Percentiles rank a stretch among this genome's conserved stretches.
Evolutionary conservation across 495 filamentous ascomycete species (phyloP).

Genomic region (Neurospora tetrasperma): DNA sequence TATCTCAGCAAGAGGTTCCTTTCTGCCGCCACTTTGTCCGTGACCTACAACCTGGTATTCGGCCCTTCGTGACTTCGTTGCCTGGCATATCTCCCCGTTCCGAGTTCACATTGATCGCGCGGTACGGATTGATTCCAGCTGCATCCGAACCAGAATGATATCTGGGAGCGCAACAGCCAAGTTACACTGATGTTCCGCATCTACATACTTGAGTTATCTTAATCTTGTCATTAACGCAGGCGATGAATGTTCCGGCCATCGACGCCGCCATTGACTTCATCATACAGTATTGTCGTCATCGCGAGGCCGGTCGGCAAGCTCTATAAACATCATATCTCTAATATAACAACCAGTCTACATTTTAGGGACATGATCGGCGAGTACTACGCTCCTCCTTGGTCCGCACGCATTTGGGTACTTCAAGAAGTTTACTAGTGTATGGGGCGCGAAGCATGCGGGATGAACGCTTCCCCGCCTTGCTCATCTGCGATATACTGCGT

Average conservation of each 20-base stretch:
- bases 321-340: not conserved
- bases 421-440: not conserved
- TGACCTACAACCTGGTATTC: not conserved
- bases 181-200: not conserved
- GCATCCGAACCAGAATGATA: not conserved
- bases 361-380: not conserved
- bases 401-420: not conserved
- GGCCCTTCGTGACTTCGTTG: not conserved
- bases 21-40: not conserved
- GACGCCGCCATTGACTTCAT: not conserved
- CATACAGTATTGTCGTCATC: not conserved
- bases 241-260: not conserved
- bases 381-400: not conserved
- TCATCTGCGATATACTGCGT: not conserved
- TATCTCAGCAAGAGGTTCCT: not conserved
- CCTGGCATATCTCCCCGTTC: not conserved
- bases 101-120: not conserved
- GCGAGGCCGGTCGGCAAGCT: not conserved
- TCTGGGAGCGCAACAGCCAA: conserved; percentile 1
- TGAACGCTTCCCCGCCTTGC: not conserved
- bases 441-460: not conserved
- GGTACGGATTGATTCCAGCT: conserved; percentile 1
- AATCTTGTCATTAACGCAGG: not conserved
- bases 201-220: not conserved
- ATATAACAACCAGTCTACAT: not conserved